phyloP scores from a whole-genome alignment of 805 yeast species.

The Wickerhamiella australiensis region DNA sequence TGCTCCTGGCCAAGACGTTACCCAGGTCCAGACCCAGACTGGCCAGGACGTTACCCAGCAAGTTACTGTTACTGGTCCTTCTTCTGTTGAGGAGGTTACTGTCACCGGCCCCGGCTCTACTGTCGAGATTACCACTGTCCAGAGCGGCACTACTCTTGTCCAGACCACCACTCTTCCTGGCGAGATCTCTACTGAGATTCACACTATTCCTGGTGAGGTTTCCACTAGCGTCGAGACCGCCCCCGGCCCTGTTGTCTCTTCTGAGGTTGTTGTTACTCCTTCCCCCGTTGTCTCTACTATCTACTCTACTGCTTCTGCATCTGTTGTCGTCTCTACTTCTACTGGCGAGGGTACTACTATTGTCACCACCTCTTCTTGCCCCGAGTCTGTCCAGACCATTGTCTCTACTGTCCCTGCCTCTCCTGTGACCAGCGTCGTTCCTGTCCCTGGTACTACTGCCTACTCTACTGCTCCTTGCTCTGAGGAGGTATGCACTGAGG shows the following conservation, averaged over 20 bases:
- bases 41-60: background rate
- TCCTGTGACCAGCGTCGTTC: background rate
- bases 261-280: background rate
- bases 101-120: constrained; percentile 7
- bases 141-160: background rate
- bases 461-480: background rate
- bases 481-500: background rate
- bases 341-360: constrained; percentile 2
- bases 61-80: constrained; percentile 2
- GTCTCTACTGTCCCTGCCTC: constrained; percentile 1
- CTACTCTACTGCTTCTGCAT: background rate
- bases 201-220: constrained; percentile 5
- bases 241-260: background rate
- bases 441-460: background rate
- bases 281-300: background rate
- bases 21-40: constrained; percentile 1
- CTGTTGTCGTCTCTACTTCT: constrained; percentile 1
- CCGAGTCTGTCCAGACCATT: background rate
- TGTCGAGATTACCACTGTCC: constrained; percentile 1
- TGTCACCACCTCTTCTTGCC: background rate
- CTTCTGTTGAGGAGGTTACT: background rate
- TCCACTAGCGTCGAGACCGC: background rate
- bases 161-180: constrained; percentile 10
- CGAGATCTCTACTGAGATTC: background rate
- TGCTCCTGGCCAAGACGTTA: constrained; percentile 1